Percentiles rank a stretch among this genome's conserved stretches.
Conservation (phyloP, 768 basidiomycete genomes). For the Tricholomella constricta region DNA sequence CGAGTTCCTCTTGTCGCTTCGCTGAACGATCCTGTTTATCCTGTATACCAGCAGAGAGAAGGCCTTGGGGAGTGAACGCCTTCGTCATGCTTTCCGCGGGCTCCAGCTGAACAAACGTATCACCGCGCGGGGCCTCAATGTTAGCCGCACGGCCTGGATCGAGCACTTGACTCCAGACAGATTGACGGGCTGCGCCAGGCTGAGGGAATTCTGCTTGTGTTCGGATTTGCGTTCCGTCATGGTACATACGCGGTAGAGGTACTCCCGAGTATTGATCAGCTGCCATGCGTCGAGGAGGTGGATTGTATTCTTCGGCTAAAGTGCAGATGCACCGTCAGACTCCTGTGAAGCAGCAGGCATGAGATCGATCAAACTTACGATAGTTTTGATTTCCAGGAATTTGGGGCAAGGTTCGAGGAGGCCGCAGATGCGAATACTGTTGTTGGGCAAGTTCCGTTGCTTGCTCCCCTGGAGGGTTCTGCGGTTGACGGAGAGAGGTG, state of each 20-base stretch:
- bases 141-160: slow-evolving; percentile 59
- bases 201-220: slow-evolving; percentile 58
- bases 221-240: slow-evolving; percentile 55
- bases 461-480: slow-evolving; percentile 26
- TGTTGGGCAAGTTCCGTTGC: slow-evolving; percentile 21
- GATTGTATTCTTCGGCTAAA: slow-evolving; percentile 46
- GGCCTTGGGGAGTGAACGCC: slow-evolving; percentile 92
- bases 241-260: slow-evolving; percentile 44
- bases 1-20: slow-evolving; percentile 91
- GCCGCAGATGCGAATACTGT: slow-evolving; percentile 51
- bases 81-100: slow-evolving; percentile 81
- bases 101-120: slow-evolving; percentile 77
- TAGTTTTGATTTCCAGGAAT: slow-evolving; percentile 49
- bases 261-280: slow-evolving; percentile 57
- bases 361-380: slow-evolving; percentile 38
- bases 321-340: slow-evolving; percentile 12
- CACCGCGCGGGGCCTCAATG: slow-evolving; percentile 44
- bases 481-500: slow-evolving; percentile 30
- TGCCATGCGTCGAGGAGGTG: slow-evolving; percentile 44
- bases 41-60: slow-evolving; percentile 92
- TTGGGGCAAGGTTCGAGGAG: slow-evolving; percentile 67
- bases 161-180: slow-evolving; percentile 88
- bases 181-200: slow-evolving; percentile 60
- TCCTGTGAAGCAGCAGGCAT: slow-evolving; percentile 7
- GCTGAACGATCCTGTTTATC: slow-evolving; percentile 96